phyloP scores from a whole-genome alignment of 148 eudicot genomes.

The Linanthus parryae region DNA sequence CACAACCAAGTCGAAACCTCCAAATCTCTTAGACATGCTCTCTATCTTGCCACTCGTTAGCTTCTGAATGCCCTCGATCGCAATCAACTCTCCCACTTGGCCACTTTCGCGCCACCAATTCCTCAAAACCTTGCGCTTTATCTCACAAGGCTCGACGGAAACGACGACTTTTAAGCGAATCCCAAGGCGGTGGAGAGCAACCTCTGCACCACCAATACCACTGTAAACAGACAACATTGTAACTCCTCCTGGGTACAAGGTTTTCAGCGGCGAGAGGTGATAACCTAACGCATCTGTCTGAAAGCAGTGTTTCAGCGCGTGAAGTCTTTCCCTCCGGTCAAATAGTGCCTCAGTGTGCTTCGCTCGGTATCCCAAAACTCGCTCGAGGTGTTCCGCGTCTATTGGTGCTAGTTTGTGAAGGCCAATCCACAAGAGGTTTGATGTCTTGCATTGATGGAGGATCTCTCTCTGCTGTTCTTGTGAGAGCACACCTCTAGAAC shows the following conservation, averaged over 20 bases:
- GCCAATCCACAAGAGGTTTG: constrained; percentile 78
- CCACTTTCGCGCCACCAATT: constrained; percentile 71
- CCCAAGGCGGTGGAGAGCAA: constrained; percentile 73
- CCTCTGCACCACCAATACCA: constrained; percentile 86
- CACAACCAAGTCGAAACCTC: constrained; percentile 68
- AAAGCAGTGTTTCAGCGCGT: constrained; percentile 54
- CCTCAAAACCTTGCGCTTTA: constrained; percentile 49
- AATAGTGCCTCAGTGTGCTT: constrained; percentile 52
- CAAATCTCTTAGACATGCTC: constrained; percentile 35
- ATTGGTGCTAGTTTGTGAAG: constrained; percentile 52
- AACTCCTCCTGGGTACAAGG: constrained; percentile 56
- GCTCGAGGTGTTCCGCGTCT: constrained; percentile 67
- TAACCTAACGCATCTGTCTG: constrained; percentile 84
- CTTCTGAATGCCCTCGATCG: constrained; percentile 60
- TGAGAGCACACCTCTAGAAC: constrained; percentile 47
- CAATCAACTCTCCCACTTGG: constrained; percentile 77
- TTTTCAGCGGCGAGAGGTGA: constrained; percentile 62
- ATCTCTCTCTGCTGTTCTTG: constrained; percentile 51
- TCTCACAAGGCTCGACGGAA: constrained; percentile 69
- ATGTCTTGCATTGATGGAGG: constrained; percentile 47
- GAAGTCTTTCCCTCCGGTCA: constrained; percentile 47
- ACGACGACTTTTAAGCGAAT: constrained; percentile 66
- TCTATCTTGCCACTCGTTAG: constrained; percentile 58
- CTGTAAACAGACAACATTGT: constrained; percentile 59
- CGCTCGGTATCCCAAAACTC: constrained; percentile 68